Evolutionary conservation across 202 grass and related monocot genomes (phyloP).

Genomic region (Brachypodium distachyon): DNA sequence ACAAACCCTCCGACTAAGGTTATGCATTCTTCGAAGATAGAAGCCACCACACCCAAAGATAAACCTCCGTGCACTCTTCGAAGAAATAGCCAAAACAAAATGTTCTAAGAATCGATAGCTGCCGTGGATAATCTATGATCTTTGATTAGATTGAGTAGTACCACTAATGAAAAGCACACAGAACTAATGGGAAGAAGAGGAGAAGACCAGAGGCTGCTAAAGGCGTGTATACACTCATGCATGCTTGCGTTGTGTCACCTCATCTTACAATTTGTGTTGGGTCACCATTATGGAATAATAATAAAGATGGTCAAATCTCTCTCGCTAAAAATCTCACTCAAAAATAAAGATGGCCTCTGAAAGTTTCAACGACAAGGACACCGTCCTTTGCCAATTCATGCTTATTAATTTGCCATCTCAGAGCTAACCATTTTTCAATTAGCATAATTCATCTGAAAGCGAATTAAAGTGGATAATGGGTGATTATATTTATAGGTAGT

Average conservation of each 20-base stretch:
- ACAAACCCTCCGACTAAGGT: too few relatives aligned
- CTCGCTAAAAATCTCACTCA: neutral
- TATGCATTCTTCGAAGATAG: too few relatives aligned
- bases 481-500: too few relatives aligned
- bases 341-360: neutral
- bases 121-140: neutral
- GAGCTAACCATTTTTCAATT: neutral
- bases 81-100: too few relatives aligned
- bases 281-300: conserved; percentile 3
- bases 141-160: neutral
- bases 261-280: neutral
- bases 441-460: neutral
- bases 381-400: neutral
- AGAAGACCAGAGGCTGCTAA: conserved; percentile 5
- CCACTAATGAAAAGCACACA: too few relatives aligned
- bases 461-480: too few relatives aligned
- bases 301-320: neutral
- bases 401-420: neutral
- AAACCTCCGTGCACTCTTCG: too few relatives aligned
- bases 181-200: neutral
- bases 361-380: neutral
- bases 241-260: neutral
- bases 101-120: too few relatives aligned
- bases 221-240: neutral
- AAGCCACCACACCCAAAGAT: too few relatives aligned